A percentile compares a stretch with the other conserved stretches of the same genome.
Conservation (phyloP, 495 filamentous ascomycete genomes). For the Neurospora tetraspora region DNA sequence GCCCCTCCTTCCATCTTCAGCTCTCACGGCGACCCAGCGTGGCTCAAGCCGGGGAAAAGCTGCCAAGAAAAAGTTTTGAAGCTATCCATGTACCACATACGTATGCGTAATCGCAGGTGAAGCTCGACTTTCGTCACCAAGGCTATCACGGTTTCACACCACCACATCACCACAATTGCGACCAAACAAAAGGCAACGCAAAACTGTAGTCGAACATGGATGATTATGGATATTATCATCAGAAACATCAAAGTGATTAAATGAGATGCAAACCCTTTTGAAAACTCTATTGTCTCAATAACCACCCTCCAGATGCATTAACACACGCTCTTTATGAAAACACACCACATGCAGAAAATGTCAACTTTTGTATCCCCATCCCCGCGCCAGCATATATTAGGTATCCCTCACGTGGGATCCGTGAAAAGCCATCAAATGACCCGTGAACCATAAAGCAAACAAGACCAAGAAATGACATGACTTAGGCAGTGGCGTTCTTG, state of each 20-base stretch:
- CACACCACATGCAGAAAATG: not conserved
- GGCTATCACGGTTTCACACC: not conserved
- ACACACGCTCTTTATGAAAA: not conserved
- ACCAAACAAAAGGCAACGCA: not conserved
- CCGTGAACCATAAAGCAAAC: not conserved
- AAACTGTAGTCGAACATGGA: not conserved
- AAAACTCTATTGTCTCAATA: not conserved
- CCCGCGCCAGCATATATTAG: not conserved
- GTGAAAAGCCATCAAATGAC: not conserved
- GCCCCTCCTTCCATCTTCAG: not conserved
- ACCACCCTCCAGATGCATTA: not conserved
- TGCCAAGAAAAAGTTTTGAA: not conserved
- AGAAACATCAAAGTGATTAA: not conserved
- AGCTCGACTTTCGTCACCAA: not conserved
- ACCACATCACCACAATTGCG: not conserved
- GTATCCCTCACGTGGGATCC: not conserved
- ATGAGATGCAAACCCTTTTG: no score
- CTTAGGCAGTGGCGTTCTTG: constrained; percentile 9
- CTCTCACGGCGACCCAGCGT: not conserved
- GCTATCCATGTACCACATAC: not conserved
- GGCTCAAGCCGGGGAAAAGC: not conserved
- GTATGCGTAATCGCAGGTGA: not conserved
- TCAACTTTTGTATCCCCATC: not conserved
- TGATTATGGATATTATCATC: not conserved
- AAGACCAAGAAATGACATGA: not conserved